phyloP scores from a whole-genome alignment of 768 basidiomycete species.

The Hebeloma cylindrosporum region DNA sequence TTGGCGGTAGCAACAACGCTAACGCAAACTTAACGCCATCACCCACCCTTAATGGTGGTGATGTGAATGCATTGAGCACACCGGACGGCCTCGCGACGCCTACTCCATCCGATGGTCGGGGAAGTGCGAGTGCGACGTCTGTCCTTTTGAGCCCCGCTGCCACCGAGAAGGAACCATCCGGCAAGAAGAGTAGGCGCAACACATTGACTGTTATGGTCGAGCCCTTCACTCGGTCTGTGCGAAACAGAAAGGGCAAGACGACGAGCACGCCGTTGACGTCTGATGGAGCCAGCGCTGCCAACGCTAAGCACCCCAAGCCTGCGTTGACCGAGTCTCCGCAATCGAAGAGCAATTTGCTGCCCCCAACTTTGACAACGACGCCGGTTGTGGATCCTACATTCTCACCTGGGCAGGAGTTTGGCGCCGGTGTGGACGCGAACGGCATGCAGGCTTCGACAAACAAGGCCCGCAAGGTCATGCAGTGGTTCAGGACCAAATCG shows the following conservation, averaged over 20 bases:
- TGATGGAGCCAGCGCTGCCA: conserved; percentile 16
- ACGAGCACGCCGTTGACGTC: conserved; percentile 14
- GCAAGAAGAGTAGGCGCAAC: conserved; percentile 70
- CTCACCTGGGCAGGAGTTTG: conserved; percentile 29
- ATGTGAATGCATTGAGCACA: conserved; percentile 16
- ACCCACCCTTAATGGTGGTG: conserved; percentile 30
- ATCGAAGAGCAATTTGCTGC: conserved; percentile 16
- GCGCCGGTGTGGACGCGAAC: conserved; percentile 4
- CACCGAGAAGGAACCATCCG: conserved; percentile 24
- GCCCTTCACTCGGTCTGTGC: conserved; percentile 60
- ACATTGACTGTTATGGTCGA: conserved; percentile 89
- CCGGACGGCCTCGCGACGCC: conserved; percentile 14
- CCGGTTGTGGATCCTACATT: conserved; percentile 18
- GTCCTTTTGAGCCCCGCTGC: not conserved
- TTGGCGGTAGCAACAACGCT: conserved; percentile 10
- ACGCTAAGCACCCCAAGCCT: conserved; percentile 7
- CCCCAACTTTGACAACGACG: conserved; percentile 9
- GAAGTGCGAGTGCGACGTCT: conserved; percentile 15
- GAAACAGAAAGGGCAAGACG: conserved; percentile 41
- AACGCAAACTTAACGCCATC: conserved; percentile 26
- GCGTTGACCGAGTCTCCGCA: conserved; percentile 13
- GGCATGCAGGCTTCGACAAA: conserved; percentile 70
- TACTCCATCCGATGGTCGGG: conserved; percentile 21
- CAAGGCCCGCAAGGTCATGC: conserved; percentile 95
- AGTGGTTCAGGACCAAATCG: conserved; percentile 89